phyloP scores from a whole-genome alignment of 495 filamentous ascomycete genomes.

The Podospora tetraspora region DNA sequence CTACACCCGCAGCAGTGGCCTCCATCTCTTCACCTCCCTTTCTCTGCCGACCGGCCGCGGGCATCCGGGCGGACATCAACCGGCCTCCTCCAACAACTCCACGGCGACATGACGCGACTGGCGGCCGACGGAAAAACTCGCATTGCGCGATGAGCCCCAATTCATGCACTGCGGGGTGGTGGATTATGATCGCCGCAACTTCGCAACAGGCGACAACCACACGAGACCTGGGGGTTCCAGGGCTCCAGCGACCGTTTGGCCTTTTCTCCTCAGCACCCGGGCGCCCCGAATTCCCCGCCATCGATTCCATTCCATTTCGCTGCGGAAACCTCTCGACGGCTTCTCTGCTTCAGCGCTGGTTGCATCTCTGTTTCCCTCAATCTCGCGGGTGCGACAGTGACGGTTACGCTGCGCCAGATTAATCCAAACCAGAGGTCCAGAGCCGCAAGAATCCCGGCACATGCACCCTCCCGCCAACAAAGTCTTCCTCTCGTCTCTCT shows the following conservation, averaged over 20 bases:
- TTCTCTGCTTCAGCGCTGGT: not conserved
- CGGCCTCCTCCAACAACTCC: not conserved
- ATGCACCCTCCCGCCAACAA: not conserved
- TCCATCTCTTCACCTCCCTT: not conserved
- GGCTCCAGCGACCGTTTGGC: constrained; percentile 9
- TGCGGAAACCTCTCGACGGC: not conserved
- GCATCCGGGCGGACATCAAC: not conserved
- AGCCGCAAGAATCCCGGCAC: constrained; percentile 2
- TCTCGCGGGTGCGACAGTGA: constrained; percentile 4
- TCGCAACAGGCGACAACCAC: constrained; percentile 11
- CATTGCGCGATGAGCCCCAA: not conserved
- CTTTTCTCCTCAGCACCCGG: not conserved
- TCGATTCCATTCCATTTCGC: not conserved
- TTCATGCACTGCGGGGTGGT: constrained; percentile 7
- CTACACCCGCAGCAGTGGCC: not conserved
- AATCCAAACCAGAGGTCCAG: not conserved
- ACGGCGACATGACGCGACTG: not conserved
- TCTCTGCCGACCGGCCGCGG: not conserved
- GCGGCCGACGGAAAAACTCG: not conserved
- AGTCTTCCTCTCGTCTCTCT: not conserved
- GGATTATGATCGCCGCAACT: constrained; percentile 13
- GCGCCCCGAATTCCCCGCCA: not conserved
- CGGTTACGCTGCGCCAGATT: not conserved
- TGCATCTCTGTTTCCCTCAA: constrained; percentile 2
- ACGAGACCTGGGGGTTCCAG: not conserved